phyloP scores from a whole-genome alignment of 768 basidiomycete genomes.

The Psilocybe subaeruginosa region DNA sequence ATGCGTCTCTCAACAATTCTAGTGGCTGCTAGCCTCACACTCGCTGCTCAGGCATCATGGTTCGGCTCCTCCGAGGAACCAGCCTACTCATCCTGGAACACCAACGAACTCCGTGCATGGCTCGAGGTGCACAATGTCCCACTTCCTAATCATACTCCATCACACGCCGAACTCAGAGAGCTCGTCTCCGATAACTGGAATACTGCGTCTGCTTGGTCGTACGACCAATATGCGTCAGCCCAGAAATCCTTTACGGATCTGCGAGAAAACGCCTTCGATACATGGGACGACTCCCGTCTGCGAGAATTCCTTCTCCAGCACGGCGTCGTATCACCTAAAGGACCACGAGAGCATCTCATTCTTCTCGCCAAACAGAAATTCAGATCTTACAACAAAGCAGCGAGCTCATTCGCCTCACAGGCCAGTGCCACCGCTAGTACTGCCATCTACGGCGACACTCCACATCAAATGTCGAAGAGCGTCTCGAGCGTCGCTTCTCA shows the following conservation, averaged over 20 bases:
- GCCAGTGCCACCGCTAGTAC: slow-evolving; percentile 53
- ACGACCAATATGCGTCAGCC: slow-evolving; percentile 64
- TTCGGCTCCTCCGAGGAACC: slow-evolving; percentile 41
- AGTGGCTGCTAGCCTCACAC: slow-evolving; percentile 27
- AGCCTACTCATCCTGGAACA: slow-evolving; percentile 59
- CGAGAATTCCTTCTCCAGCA: slow-evolving; percentile 86
- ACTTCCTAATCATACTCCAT: slow-evolving; percentile 46
- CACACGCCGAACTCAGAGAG: slow-evolving; percentile 42
- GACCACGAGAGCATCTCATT: slow-evolving; percentile 79
- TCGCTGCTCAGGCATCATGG: slow-evolving; percentile 53
- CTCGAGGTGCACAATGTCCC: slow-evolving; percentile 67
- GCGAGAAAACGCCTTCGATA: slow-evolving; percentile 67
- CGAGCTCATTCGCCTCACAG: slow-evolving; percentile 53
- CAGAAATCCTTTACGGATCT: slow-evolving; percentile 64
- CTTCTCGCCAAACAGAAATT: slow-evolving; percentile 77
- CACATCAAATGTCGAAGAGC: slow-evolving; percentile 40
- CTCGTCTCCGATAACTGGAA: slow-evolving; percentile 70
- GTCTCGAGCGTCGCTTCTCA: slow-evolving; percentile 38
- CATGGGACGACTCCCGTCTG: slow-evolving; percentile 84
- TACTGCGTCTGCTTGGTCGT: slow-evolving; percentile 52
- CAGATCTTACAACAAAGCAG: slow-evolving; percentile 59
- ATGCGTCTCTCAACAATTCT: slow-evolving; percentile 27
- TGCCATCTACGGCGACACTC: slow-evolving; percentile 50
- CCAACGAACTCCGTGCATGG: slow-evolving; percentile 66
- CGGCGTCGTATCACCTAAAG: slow-evolving; percentile 82